These are phyloP conservation scores for Porodaedalea pini DNA, from an alignment of 1,284 basidiomycete species.

Conservation along the genomic window DNA sequence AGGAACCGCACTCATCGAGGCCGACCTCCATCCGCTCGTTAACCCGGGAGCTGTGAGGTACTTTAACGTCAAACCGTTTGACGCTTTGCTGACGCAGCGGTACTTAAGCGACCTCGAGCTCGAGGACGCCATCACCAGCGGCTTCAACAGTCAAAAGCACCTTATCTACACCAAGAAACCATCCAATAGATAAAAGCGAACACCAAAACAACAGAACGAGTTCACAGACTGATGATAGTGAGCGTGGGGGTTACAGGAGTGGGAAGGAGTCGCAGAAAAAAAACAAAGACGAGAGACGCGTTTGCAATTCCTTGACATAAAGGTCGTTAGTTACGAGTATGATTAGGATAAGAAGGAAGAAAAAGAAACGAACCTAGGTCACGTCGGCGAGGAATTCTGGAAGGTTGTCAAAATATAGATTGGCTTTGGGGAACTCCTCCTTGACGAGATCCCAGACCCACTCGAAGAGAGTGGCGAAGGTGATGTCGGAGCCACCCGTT, in stretches of 20 bases:
- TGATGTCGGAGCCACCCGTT: constrained; percentile 30
- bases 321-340: not conserved
- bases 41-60: constrained; percentile 24
- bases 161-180: constrained; percentile 6
- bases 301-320: not conserved
- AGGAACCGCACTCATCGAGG: constrained; percentile 28
- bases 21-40: constrained; percentile 27
- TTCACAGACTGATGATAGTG: not conserved
- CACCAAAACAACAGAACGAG: not conserved
- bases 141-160: constrained; percentile 11
- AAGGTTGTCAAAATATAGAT: constrained; percentile 14
- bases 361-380: constrained; percentile 22
- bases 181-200: not conserved
- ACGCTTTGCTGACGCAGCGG: no score
- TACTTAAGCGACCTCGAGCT: no score
- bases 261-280: not conserved
- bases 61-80: no score
- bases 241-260: not conserved
- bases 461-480: constrained; percentile 32
- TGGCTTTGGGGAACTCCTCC: constrained; percentile 16
- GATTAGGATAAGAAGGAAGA: constrained; percentile 4
- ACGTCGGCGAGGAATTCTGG: not conserved
- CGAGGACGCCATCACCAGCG: no score
- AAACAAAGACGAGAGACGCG: not conserved
- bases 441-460: constrained; percentile 32